Percentiles rank a stretch among this genome's conserved stretches.
phyloP scores from a whole-genome alignment of 1,284 basidiomycete species.

The Rhodotorula sp. region DNA sequence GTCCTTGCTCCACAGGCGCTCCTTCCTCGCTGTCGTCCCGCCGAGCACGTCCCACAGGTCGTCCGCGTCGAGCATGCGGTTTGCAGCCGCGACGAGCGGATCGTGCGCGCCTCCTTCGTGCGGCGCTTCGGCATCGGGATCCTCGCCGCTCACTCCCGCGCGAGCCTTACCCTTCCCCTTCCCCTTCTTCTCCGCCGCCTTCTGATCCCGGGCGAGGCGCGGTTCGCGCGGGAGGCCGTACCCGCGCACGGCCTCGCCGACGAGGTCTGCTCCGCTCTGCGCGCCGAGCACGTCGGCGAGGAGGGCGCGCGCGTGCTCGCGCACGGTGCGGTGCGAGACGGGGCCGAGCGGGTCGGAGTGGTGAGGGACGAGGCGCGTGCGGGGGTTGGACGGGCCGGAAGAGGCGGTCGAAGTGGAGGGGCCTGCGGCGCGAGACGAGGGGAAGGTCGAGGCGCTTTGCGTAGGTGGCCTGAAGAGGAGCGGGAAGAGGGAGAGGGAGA shows the following conservation, averaged over 20 bases:
- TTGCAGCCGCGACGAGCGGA: slow-evolving; percentile 4
- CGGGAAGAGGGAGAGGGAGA: slow-evolving; percentile 28
- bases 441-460: not conserved
- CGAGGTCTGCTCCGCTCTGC: slow-evolving; percentile 9
- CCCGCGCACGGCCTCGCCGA: slow-evolving; percentile 15
- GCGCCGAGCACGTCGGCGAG: slow-evolving; percentile 14
- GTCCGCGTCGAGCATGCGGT: slow-evolving; percentile 8
- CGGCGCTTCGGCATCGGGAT: slow-evolving; percentile 4
- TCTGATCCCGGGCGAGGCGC: not conserved
- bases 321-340: slow-evolving; percentile 10
- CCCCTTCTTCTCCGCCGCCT: not conserved
- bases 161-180: slow-evolving; percentile 3
- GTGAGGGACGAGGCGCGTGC: not conserved
- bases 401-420: not conserved
- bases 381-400: not conserved
- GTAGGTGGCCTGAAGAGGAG: slow-evolving; percentile 22
- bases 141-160: not conserved
- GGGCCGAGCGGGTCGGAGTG: slow-evolving; percentile 20
- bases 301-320: slow-evolving; percentile 2
- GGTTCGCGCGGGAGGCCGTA: slow-evolving; percentile 9
- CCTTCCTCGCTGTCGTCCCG: slow-evolving; percentile 8
- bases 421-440: not conserved
- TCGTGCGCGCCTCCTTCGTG: slow-evolving; percentile 13
- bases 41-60: slow-evolving; percentile 36
- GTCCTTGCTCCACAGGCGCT: slow-evolving; percentile 12